A percentile compares a stretch with the other conserved stretches of the same genome.
Evolutionary conservation across 2,329 filamentous ascomycete genomes (phyloP).

Genomic region (Phialophora chinensis): DNA sequence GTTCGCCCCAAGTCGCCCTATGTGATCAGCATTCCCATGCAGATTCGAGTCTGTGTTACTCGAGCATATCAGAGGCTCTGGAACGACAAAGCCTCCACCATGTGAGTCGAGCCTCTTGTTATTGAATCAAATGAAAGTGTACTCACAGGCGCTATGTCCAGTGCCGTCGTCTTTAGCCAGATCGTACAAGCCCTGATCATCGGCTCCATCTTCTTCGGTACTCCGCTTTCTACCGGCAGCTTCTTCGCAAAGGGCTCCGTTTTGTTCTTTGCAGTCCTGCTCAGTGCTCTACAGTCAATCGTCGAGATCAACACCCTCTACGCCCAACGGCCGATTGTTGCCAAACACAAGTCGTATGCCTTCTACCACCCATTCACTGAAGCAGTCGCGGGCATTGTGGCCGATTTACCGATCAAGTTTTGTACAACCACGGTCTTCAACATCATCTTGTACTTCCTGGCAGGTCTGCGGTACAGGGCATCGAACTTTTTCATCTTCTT

Average conservation of each 20-base stretch:
- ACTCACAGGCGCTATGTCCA: constrained; percentile 12
- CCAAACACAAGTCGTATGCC: constrained; percentile 65
- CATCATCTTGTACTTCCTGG: constrained; percentile 69
- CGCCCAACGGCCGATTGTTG: constrained; percentile 63
- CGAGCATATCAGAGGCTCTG: constrained; percentile 70
- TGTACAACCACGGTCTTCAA: constrained; percentile 66
- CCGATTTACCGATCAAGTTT: constrained; percentile 62
- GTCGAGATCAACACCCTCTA: constrained; percentile 71
- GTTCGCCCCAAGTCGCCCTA: constrained; percentile 62
- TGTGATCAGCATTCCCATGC: constrained; percentile 60
- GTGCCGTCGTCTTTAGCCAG: constrained; percentile 67
- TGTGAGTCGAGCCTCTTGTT: constrained; percentile 60
- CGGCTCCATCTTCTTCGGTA: constrained; percentile 71
- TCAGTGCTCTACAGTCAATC: constrained; percentile 68
- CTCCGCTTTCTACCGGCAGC: constrained; percentile 62
- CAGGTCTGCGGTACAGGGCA: constrained; percentile 59
- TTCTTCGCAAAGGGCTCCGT: constrained; percentile 69
- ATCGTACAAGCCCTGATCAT: constrained; percentile 64
- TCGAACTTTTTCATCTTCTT: constrained; percentile 67
- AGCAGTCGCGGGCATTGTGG: constrained; percentile 53
- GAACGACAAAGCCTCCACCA: constrained; percentile 62
- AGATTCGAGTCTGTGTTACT: constrained; percentile 62
- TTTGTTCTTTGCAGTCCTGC: constrained; percentile 68
- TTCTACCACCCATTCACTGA: constrained; percentile 62
- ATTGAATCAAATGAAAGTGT: constrained; percentile 39